Percentiles rank a stretch among this genome's conserved stretches.
Conservation (phyloP, 805 yeast genomes). For the Wickerhamomyces ciferrii region DNA sequence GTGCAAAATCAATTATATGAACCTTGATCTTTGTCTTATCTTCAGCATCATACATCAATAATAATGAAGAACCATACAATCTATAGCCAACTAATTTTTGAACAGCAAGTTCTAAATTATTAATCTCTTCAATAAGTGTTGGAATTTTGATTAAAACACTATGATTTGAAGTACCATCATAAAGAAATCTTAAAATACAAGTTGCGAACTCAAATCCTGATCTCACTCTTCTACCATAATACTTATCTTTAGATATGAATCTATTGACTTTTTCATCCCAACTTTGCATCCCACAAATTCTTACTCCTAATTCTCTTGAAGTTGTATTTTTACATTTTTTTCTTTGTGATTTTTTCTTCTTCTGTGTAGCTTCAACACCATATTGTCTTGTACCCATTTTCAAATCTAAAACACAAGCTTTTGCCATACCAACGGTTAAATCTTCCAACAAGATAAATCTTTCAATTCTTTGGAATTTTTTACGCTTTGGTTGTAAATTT, state of each 20-base stretch:
- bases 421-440: constrained; percentile 72
- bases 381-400: constrained; percentile 99
- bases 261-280: constrained; percentile 45
- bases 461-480: constrained; percentile 56
- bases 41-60: constrained; percentile 84
- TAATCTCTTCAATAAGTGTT: constrained; percentile 50
- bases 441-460: constrained; percentile 87
- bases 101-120: constrained; percentile 53
- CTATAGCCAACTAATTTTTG: constrained; percentile 65
- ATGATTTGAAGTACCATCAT: constrained; percentile 58
- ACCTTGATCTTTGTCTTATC: constrained; percentile 32
- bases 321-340: constrained; percentile 81
- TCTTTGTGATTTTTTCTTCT: constrained; percentile 75
- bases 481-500: constrained; percentile 15
- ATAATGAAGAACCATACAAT: constrained; percentile 84
- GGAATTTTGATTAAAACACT: constrained; percentile 70
- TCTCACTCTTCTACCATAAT: constrained; percentile 77
- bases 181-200: constrained; percentile 69
- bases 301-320: constrained; percentile 74
- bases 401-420: constrained; percentile 89
- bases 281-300: constrained; percentile 93
- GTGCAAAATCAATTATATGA: constrained; percentile 94
- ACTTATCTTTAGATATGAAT: constrained; percentile 78
- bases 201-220: constrained; percentile 75
- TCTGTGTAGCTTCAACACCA: constrained; percentile 80